A percentile compares a stretch with the other conserved stretches of the same genome.
Evolutionary conservation across 2,329 filamentous ascomycete genomes (phyloP).

Genomic region (Paraphoma sp.): DNA sequence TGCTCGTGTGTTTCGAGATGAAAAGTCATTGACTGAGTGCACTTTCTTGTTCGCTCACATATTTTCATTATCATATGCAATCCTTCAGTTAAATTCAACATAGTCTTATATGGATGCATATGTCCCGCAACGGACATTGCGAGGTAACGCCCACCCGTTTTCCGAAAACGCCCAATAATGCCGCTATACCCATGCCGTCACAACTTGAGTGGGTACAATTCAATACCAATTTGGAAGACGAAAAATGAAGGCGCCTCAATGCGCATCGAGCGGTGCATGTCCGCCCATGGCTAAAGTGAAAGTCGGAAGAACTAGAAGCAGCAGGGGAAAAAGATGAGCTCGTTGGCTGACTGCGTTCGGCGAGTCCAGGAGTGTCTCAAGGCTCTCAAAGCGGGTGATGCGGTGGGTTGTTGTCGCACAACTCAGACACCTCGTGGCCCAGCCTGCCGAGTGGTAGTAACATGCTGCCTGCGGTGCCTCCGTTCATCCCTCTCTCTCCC

Average conservation of each 20-base stretch:
- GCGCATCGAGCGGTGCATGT: not conserved
- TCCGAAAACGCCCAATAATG: not conserved
- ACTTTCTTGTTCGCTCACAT: not conserved
- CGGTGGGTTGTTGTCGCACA: not conserved
- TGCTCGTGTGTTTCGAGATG: not conserved
- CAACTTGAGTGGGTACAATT: not conserved
- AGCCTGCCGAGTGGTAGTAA: slow-evolving; percentile 5
- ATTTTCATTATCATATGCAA: not conserved
- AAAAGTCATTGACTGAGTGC: not conserved
- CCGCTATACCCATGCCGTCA: not conserved
- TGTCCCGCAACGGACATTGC: no score
- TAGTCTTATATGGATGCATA: no score
- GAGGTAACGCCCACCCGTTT: not conserved
- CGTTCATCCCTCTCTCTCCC: slow-evolving; percentile 12
- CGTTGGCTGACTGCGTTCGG: not conserved
- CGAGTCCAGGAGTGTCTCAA: not conserved
- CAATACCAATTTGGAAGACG: not conserved
- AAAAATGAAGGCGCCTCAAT: not conserved
- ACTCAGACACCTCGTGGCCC: slow-evolving; percentile 6
- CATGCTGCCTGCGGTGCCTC: slow-evolving; percentile 20
- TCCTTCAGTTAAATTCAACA: not conserved
- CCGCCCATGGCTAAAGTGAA: not conserved
- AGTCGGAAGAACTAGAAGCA: not conserved
- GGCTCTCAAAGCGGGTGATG: not conserved
- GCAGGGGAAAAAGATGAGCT: not conserved